These are phyloP conservation scores for Geotrichum carabidarum DNA, from an alignment of 1,139 yeast genomes.

Conservation along the genomic window DNA sequence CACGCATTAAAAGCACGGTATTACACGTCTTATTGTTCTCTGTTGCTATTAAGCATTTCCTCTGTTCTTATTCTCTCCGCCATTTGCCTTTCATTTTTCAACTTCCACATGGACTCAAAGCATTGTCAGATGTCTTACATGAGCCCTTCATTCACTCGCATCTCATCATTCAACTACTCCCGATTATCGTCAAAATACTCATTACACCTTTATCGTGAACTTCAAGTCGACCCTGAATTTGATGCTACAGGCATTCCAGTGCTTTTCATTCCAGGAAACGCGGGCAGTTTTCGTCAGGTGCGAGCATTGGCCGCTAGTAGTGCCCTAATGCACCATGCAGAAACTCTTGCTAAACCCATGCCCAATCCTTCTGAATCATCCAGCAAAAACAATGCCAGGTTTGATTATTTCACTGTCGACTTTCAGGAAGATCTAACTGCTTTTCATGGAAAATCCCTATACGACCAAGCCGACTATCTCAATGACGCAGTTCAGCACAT, in stretches of 20 bases:
- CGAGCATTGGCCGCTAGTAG: conserved; percentile 74
- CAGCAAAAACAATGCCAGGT: conserved; percentile 18
- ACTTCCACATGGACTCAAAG: conserved; percentile 15
- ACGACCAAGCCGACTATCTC: conserved; percentile 89
- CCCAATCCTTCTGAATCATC: neutral
- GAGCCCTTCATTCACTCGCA: conserved; percentile 65
- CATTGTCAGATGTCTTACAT: conserved; percentile 31
- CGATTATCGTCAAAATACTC: conserved; percentile 69
- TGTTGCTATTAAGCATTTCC: neutral
- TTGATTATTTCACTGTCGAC: conserved; percentile 85
- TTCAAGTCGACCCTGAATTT: conserved; percentile 38
- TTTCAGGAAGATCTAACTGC: conserved; percentile 96
- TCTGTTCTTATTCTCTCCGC: neutral
- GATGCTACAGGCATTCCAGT: conserved; percentile 68
- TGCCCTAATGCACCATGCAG: conserved; percentile 40
- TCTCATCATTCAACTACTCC: conserved; percentile 62
- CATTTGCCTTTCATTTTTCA: conserved; percentile 11
- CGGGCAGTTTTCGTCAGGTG: conserved; percentile 77
- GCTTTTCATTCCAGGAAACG: conserved; percentile 82
- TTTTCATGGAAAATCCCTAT: conserved; percentile 85
- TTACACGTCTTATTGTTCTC: neutral
- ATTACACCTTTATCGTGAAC: conserved; percentile 55
- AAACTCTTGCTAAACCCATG: conserved; percentile 7
- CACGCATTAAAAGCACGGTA: neutral
- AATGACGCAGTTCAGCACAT: conserved; percentile 84